Conservation (phyloP, 192 early-diverging fungal species). For the Linnemannia hyalina region DNA sequence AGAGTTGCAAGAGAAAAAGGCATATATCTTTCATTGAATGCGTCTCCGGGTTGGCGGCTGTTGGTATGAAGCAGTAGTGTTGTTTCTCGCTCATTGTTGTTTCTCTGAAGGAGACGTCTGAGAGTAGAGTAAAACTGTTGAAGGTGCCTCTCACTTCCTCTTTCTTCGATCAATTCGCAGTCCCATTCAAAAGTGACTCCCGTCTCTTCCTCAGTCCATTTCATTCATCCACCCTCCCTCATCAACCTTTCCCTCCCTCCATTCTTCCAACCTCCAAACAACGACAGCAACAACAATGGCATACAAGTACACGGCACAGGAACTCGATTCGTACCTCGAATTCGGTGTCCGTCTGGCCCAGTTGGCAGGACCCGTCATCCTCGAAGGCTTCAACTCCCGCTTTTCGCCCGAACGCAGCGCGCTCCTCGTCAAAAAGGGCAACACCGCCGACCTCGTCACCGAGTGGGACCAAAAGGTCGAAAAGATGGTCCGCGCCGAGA, state of each 20-base stretch:
- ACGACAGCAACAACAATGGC: slow-evolving; percentile 14
- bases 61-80: too few species aligned
- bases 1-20: too few species aligned
- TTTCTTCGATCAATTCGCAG: too few species aligned
- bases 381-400: slow-evolving; percentile 65
- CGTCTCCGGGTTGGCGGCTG: too few species aligned
- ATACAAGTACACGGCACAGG: slow-evolving; percentile 35
- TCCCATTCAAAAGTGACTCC: too few species aligned
- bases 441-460: slow-evolving; percentile 87
- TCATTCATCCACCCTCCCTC: background rate
- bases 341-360: slow-evolving; percentile 67
- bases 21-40: too few species aligned
- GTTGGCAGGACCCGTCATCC: slow-evolving; percentile 71
- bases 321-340: slow-evolving; percentile 55
- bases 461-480: slow-evolving; percentile 89
- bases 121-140: background rate
- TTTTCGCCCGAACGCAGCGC: slow-evolving; percentile 53
- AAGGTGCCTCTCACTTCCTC: background rate
- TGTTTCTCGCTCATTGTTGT: too few species aligned
- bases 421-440: slow-evolving; percentile 69
- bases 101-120: background rate
- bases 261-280: background rate
- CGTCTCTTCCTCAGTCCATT: too few species aligned
- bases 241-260: background rate
- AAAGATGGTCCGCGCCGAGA: slow-evolving; percentile 58